Evolutionary conservation across 768 basidiomycete species (phyloP).

Genomic region (Trametes meyenii): DNA sequence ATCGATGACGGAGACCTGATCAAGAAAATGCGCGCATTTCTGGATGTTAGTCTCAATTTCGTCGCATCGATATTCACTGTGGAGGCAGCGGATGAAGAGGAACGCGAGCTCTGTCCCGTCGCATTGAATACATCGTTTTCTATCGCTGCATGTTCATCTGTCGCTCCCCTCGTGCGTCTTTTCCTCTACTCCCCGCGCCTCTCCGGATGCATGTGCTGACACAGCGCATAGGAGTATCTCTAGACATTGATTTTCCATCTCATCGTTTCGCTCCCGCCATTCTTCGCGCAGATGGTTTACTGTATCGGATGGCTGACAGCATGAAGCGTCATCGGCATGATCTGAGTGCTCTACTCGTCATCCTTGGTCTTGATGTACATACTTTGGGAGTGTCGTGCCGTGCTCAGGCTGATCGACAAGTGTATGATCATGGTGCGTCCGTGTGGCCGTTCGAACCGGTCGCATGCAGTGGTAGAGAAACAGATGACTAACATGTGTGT

Average conservation of each 20-base stretch:
- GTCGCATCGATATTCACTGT: constrained; percentile 39
- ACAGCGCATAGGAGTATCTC: not conserved
- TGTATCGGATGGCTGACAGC: constrained; percentile 63
- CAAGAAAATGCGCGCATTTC: constrained; percentile 39
- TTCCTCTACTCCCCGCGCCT: not conserved
- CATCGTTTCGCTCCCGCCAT: constrained; percentile 82
- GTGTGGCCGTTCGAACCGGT: not conserved
- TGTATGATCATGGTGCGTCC: constrained; percentile 65
- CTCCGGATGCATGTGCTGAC: constrained; percentile 10
- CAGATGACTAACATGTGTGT: not conserved
- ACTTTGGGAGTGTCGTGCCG: constrained; percentile 78
- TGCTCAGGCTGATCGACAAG: constrained; percentile 55
- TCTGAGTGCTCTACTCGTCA: constrained; percentile 81
- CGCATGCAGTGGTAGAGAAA: not conserved
- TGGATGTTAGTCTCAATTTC: constrained; percentile 28
- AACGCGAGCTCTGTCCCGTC: constrained; percentile 65
- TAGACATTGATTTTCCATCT: constrained; percentile 68
- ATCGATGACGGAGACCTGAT: constrained; percentile 39
- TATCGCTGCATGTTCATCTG: constrained; percentile 78
- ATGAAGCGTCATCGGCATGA: constrained; percentile 82
- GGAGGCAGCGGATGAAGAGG: constrained; percentile 37
- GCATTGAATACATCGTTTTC: constrained; percentile 72
- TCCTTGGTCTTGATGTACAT: constrained; percentile 83
- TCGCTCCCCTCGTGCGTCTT: constrained; percentile 59
- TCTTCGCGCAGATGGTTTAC: constrained; percentile 79